Conservation (phyloP, 2,329 filamentous ascomycete genomes). For the Cordyceps militaris region DNA sequence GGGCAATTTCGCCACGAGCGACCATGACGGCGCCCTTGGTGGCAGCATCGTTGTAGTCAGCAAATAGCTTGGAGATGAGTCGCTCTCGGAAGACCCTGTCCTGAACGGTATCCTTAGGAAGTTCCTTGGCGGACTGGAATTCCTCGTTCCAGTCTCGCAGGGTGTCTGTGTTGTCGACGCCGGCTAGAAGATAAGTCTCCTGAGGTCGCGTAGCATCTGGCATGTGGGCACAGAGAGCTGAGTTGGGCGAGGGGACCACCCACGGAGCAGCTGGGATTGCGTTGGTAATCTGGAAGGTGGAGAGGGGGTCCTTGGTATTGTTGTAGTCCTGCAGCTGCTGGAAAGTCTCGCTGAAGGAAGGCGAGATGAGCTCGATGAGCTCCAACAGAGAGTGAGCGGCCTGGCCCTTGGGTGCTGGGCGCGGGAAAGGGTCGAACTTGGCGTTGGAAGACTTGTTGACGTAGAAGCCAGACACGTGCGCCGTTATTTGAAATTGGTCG, state of each 20-base stretch:
- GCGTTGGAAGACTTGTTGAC: constrained; percentile 93
- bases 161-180: constrained; percentile 89
- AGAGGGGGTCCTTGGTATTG: constrained; percentile 76
- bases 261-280: constrained; percentile 88
- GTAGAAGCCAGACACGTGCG: constrained; percentile 90
- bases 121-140: constrained; percentile 91
- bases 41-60: constrained; percentile 95
- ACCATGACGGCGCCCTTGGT: constrained; percentile 87
- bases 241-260: constrained; percentile 67
- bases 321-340: constrained; percentile 75
- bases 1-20: constrained; percentile 83
- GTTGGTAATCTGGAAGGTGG: constrained; percentile 93
- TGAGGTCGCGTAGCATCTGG: constrained; percentile 84
- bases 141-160: constrained; percentile 98
- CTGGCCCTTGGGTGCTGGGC: constrained; percentile 68
- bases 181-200: constrained; percentile 83
- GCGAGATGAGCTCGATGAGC: constrained; percentile 71
- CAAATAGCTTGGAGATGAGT: constrained; percentile 89
- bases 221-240: constrained; percentile 61
- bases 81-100: constrained; percentile 94
- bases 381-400: constrained; percentile 80
- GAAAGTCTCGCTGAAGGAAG: constrained; percentile 74
- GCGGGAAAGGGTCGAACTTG: constrained; percentile 88
- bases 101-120: constrained; percentile 88
- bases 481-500: constrained; percentile 89